Conservation (phyloP, 2,329 filamentous ascomycete species). For the Gliomastix tumulicola region DNA sequence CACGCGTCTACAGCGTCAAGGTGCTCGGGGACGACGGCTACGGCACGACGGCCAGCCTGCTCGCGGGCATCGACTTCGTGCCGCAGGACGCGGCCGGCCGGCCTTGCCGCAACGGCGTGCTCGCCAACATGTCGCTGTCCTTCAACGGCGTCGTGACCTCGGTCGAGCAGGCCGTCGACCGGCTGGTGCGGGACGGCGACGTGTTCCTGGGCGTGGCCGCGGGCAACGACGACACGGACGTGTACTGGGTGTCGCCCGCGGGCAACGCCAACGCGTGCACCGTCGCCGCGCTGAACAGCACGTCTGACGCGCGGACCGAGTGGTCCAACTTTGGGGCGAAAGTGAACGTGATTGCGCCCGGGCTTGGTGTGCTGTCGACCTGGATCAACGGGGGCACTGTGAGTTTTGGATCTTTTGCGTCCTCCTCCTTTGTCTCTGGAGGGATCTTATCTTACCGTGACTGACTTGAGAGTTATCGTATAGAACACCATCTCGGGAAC, state of each 20-base stretch:
- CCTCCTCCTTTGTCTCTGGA: too few relatives aligned
- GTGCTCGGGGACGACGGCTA: conserved; percentile 17
- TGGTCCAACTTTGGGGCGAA: conserved; percentile 42
- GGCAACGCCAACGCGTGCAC: conserved; percentile 12
- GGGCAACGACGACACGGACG: conserved; percentile 8
- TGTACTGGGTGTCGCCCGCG: conserved; percentile 6
- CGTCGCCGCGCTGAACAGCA: conserved; percentile 19
- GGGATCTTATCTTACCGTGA: background rate
- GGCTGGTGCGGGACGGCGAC: conserved; percentile 15
- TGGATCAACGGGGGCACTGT: conserved; percentile 31
- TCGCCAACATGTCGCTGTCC: conserved; percentile 34
- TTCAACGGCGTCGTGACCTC: conserved; percentile 12
- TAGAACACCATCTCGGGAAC: conserved; percentile 36
- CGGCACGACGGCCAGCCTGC: conserved; percentile 9
- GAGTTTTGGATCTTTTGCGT: too few relatives aligned
- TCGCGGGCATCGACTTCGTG: conserved; percentile 21
- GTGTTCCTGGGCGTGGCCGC: conserved; percentile 11
- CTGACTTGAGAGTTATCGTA: background rate
- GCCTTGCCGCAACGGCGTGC: conserved; percentile 18
- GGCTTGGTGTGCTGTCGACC: conserved; percentile 32
- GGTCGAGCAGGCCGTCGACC: conserved; percentile 27
- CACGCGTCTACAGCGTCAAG: conserved; percentile 29
- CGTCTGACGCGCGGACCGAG: conserved; percentile 21
- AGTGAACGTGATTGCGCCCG: conserved; percentile 43
- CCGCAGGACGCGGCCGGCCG: conserved; percentile 16